Evolutionary conservation across 2,329 filamentous ascomycete species (phyloP).

Genomic region (Fusarium sp.): DNA sequence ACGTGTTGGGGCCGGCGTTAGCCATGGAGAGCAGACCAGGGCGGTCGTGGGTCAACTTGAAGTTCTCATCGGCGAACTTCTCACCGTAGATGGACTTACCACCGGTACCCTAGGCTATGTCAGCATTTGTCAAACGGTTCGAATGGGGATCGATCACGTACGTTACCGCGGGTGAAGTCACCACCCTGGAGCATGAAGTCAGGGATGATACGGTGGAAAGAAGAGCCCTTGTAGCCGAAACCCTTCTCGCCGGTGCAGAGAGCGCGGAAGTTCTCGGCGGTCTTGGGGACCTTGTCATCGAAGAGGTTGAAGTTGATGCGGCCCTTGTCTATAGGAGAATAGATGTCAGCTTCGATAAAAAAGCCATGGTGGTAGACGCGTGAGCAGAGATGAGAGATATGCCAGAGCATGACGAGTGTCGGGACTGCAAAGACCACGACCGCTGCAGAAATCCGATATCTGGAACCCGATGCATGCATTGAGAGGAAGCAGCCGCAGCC

Average conservation of each 20-base stretch:
- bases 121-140: conserved; percentile 18
- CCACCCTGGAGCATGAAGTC: conserved; percentile 96
- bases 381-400: conserved; percentile 16
- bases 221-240: conserved; percentile 83
- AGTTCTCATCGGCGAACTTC: conserved; percentile 96
- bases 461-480: neutral
- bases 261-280: conserved; percentile 83
- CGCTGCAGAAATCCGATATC: no score
- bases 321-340: conserved; percentile 65
- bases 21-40: conserved; percentile 92
- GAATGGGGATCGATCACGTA: conserved; percentile 59
- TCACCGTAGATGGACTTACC: conserved; percentile 95
- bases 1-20: conserved; percentile 95
- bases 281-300: conserved; percentile 89
- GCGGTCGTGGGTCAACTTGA: conserved; percentile 76
- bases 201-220: conserved; percentile 93
- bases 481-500: neutral
- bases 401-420: conserved; percentile 15
- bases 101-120: conserved; percentile 76
- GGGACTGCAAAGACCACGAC: neutral
- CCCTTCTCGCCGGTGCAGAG: conserved; percentile 85
- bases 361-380: neutral
- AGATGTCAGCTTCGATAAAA: conserved; percentile 33
- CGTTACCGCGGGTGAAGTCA: conserved; percentile 93
- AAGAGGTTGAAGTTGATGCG: conserved; percentile 92